A percentile compares a stretch with the other conserved stretches of the same genome.
These are phyloP conservation scores for Erodium chrysanthum DNA, from an alignment of 441 rosid species.

Conservation along the genomic window DNA sequence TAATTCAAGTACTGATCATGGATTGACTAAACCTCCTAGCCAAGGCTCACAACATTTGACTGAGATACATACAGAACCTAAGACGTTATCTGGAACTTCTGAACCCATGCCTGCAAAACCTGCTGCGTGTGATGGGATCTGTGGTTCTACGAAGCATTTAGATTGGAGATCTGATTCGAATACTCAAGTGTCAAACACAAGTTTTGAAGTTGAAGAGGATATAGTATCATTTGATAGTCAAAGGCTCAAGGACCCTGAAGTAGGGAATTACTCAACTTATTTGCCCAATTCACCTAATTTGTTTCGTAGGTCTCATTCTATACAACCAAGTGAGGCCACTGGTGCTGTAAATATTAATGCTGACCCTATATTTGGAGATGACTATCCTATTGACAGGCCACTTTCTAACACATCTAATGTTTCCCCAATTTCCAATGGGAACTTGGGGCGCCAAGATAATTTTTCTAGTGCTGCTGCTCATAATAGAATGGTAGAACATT, in stretches of 20 bases:
- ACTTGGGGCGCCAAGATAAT: constrained; percentile 36
- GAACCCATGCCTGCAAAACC: constrained; percentile 11
- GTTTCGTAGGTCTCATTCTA: constrained; percentile 37
- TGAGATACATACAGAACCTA: constrained; percentile 23
- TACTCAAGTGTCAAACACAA: constrained; percentile 21
- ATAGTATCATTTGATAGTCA: constrained; percentile 53
- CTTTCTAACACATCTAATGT: constrained; percentile 25
- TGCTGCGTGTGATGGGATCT: constrained; percentile 15
- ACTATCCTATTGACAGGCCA: constrained; percentile 26
- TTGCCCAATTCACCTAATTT: constrained; percentile 38
- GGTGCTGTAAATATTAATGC: constrained; percentile 26
- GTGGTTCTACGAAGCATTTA: constrained; percentile 24
- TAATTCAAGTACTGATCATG: constrained; percentile 31
- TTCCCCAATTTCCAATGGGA: constrained; percentile 31
- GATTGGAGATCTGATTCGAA: constrained; percentile 38
- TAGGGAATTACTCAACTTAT: constrained; percentile 28
- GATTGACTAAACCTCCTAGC: constrained; percentile 28
- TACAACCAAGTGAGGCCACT: constrained; percentile 33
- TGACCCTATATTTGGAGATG: constrained; percentile 28
- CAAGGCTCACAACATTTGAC: constrained; percentile 29
- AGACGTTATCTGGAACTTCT: constrained; percentile 18
- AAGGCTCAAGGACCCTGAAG: constrained; percentile 55
- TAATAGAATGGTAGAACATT: constrained; percentile 27
- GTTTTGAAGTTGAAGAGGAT: constrained; percentile 51
- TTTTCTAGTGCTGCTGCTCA: constrained; percentile 25